Base-by-base conservation (phyloP, 257 asterid species). In the Mentha longifolia region DNA sequence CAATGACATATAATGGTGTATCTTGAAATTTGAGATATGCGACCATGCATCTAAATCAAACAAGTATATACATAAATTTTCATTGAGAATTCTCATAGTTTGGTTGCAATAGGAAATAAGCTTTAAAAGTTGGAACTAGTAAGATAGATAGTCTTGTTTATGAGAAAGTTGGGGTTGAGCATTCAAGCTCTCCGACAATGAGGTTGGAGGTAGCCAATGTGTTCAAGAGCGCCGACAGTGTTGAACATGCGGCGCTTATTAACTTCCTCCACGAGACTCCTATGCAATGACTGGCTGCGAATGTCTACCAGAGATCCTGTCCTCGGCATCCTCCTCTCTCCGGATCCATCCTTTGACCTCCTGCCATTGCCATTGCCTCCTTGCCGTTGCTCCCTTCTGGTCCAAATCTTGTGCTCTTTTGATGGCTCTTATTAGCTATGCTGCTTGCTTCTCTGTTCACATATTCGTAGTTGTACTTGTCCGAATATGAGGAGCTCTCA, bases 271-370 rank as follows among this genome's bases (percentile, higher is more conserved):
- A 84, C 82, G 0, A 91, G 82, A 2, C 78, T 71, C 67, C 63
- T 79, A 45, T 91, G 91, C 82, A 91, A 71, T 80, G 87, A n/a
- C 57, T 85, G 92, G 85, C 95, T 85, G 4, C 91, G 95, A 14
- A 85, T 74, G 74, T 89, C 88, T 74, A 89, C 75, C 61, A 87
- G 0, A 0, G 97, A 91, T 46, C 74, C 73, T 6, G 78, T 68
- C 76, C 84, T 82, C 5, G 56, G 55, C 83, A 87, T 78, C 67
- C 77, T 84, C 74, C 74, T 14, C 17, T 20, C 61, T 39, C 0
- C 46, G 25, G 25, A 22, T 41, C 13, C 47, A 68, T 37, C 41
- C 39, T 35, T 35, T 5, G 39, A 35, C 8, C 37, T 33, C 37
- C 39, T 35, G 8, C 39, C 39, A 28, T 28, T 28, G 31, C 31